Evolutionary conservation across 768 basidiomycete species (phyloP), one percentile per base, ranked within the genome.

Genomic region (Lenzites betulinus): DNA sequence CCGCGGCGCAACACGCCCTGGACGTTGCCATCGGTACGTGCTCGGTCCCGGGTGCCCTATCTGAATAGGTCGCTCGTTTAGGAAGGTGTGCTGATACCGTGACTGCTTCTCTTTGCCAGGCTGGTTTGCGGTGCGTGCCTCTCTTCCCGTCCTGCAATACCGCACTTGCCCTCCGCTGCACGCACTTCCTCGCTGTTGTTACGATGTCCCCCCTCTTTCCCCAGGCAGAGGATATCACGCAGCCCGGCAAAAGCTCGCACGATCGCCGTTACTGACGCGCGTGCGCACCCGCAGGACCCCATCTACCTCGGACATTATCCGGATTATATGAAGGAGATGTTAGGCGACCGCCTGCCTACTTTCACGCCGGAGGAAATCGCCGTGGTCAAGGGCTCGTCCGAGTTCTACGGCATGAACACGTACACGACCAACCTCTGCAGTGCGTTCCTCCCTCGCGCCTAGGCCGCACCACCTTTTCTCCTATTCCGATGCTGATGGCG

Each of bases 221-320:
- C 25, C 22, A 16, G 23, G 13, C 38, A 18, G 18, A 39, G 38
- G 2, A 15, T 25, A n/a, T 9, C 13, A 2, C 28, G 28, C 38
- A 47, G 44, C 22, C n/a, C 33, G 35, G 41, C 44, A 11, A 20
- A n/a, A 15, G 4, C 20, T 18, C 46, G 53, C 36, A 33, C 28
- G 25, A 44, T 12, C 13, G n/a, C 28, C 4, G 20, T 50, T 25
- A 26, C 39, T 60, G 54, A 52, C 41, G 33, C 25, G 46, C 41
- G 22, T 25, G 26, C 18, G n/a, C 28, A 22, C 54, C 7, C 36
- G 22, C 77, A 80, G 79, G 88, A 89, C 69, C 84, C 87, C 7
- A 83, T 90, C 58, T 88, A 92, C 73, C 83, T 89, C 47, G 90
- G 90, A 8, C 77, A 83, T 63, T 92, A 90, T 73, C 90, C 90